Conservation (phyloP, 257 asterid genomes). For the Cynanchum wilfordii region DNA sequence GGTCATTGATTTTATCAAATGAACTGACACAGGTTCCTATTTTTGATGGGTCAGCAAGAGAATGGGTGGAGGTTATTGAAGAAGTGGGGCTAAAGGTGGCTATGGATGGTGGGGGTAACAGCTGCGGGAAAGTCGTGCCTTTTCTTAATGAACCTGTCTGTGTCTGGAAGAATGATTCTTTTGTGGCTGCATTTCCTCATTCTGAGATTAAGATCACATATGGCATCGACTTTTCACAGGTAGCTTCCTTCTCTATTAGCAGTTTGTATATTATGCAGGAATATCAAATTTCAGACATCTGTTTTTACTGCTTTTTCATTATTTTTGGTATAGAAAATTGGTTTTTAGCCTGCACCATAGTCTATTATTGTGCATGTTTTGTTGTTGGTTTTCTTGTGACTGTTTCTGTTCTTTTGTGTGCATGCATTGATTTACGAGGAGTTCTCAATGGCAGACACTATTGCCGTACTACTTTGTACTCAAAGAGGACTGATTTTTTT, state of each 20-base stretch:
- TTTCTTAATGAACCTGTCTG: conserved; percentile 58
- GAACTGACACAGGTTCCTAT: conserved; percentile 70
- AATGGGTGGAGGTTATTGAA: conserved; percentile 77
- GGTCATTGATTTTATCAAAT: conserved; percentile 2
- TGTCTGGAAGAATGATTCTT: conserved; percentile 63
- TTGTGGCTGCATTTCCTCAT: conserved; percentile 73
- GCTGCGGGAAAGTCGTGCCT: conserved; percentile 66
- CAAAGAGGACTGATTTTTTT: neutral
- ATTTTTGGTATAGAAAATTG: neutral
- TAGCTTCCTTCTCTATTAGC: conserved; percentile 9
- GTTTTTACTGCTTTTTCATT: neutral
- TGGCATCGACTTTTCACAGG: conserved; percentile 88
- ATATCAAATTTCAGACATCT: neutral
- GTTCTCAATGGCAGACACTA: neutral
- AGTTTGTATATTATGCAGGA: neutral
- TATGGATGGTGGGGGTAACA: conserved; percentile 44
- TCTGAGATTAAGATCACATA: conserved; percentile 50
- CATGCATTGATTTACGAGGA: neutral
- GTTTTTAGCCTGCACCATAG: neutral
- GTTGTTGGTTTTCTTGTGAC: too few species aligned
- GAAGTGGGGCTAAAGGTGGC: conserved; percentile 75
- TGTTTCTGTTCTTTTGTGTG: neutral
- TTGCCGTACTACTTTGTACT: neutral
- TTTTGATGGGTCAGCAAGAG: conserved; percentile 91
- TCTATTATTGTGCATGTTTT: too few species aligned